Conservation (phyloP, 306 rosid species). For the Lagenaria siceraria region DNA sequence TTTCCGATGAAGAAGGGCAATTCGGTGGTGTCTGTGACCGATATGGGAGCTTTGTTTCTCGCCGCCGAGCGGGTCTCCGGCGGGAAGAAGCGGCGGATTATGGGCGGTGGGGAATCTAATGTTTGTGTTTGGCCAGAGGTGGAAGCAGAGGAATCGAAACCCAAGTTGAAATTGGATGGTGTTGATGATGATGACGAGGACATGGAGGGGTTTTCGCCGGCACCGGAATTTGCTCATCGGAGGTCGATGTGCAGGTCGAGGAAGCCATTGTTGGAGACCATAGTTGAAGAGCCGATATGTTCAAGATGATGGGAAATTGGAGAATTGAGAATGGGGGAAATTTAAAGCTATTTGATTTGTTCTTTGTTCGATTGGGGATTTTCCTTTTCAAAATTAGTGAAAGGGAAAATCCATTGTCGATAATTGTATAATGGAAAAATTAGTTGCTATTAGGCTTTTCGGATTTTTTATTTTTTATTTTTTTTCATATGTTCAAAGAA, state of each 20-base stretch:
- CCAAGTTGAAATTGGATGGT: slow-evolving; percentile 33
- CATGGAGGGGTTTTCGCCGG: slow-evolving; percentile 37
- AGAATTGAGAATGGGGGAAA: too few species aligned
- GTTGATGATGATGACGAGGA: slow-evolving; percentile 18
- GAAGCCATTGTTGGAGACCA: slow-evolving; percentile 78
- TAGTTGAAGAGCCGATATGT: slow-evolving; percentile 45
- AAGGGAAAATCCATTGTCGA: background rate
- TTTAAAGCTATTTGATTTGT: background rate
- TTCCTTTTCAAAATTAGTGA: background rate
- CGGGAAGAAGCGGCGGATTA: background rate
- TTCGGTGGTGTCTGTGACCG: slow-evolving; percentile 43
- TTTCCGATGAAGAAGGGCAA: slow-evolving; percentile 65
- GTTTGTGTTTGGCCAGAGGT: background rate
- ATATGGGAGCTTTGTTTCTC: slow-evolving; percentile 51
- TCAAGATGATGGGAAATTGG: slow-evolving; percentile 12
- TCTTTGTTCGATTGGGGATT: background rate
- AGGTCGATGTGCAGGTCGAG: slow-evolving; percentile 57
- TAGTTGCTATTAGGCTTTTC: background rate
- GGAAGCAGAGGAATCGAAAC: background rate
- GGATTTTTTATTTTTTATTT: too few species aligned
- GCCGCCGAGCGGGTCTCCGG: slow-evolving; percentile 22
- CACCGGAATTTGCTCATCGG: slow-evolving; percentile 43
- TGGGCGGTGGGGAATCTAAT: background rate
- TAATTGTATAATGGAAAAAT: background rate
- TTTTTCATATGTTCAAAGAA: background rate